Conservation (phyloP, 495 filamentous ascomycete genomes). For the Parmelia sp. region DNA sequence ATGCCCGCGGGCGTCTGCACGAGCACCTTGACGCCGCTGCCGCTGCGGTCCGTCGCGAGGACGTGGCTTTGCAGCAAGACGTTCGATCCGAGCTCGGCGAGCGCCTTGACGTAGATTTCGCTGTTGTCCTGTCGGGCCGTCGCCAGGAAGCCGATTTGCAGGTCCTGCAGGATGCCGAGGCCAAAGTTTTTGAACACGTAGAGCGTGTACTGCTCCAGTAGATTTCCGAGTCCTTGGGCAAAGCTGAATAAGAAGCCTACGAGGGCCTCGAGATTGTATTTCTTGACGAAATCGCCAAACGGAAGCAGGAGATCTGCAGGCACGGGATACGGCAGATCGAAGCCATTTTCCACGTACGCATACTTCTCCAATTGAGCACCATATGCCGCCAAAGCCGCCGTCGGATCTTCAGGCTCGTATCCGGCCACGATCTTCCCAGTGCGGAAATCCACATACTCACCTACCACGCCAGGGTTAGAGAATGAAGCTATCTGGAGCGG, state of each 20-base stretch:
- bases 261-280: conserved; percentile 34
- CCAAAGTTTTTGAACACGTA: conserved; percentile 30
- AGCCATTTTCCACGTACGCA: conserved; percentile 34
- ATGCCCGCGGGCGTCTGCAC: conserved; percentile 34
- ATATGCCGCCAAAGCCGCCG: conserved; percentile 27
- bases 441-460: conserved; percentile 22
- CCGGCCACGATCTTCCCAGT: conserved; percentile 26
- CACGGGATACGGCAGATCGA: conserved; percentile 38
- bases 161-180: not conserved
- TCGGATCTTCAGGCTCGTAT: conserved; percentile 22
- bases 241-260: conserved; percentile 29
- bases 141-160: conserved; percentile 30
- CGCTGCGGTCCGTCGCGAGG: conserved; percentile 27
- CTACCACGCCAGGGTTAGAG: not conserved
- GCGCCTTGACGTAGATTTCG: conserved; percentile 39
- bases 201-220: conserved; percentile 31
- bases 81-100: conserved; percentile 26
- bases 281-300: conserved; percentile 39
- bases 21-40: conserved; percentile 24
- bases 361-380: conserved; percentile 36
- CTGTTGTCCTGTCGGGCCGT: conserved; percentile 35
- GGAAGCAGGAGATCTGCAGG: conserved; percentile 38
- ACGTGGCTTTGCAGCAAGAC: conserved; percentile 33
- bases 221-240: conserved; percentile 35
- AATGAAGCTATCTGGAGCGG: conserved; percentile 15